phyloP scores from a whole-genome alignment of 1,284 basidiomycete species.

The Ceratobasidium sp. region DNA sequence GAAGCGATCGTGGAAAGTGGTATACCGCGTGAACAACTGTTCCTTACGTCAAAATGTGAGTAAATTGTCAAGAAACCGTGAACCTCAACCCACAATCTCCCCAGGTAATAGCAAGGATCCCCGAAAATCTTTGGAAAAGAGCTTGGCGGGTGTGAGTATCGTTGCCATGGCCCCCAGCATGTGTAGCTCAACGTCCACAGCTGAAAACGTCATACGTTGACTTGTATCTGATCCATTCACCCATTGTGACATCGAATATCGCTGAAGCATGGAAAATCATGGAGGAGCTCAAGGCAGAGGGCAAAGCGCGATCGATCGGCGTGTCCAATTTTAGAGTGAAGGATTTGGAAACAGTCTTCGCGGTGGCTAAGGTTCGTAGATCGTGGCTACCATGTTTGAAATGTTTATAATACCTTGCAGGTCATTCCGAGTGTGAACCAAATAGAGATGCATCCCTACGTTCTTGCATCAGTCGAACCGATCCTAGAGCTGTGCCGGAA shows the following conservation, averaged over 20 bases:
- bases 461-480: slow-evolving; percentile 67
- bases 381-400: slow-evolving; percentile 53
- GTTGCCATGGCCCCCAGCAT: background rate
- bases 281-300: slow-evolving; percentile 58
- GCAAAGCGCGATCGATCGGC: slow-evolving; percentile 69
- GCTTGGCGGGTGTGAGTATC: slow-evolving; percentile 54
- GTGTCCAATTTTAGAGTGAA: slow-evolving; percentile 84
- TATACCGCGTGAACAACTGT: slow-evolving; percentile 36
- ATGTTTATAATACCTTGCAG: slow-evolving; percentile 58
- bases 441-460: slow-evolving; percentile 84
- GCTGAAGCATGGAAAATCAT: slow-evolving; percentile 58
- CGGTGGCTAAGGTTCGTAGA: slow-evolving; percentile 59
- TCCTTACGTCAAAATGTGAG: slow-evolving; percentile 43
- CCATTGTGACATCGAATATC: slow-evolving; percentile 50
- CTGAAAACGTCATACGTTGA: slow-evolving; percentile 55
- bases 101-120: slow-evolving; percentile 46
- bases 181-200: background rate
- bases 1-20: slow-evolving; percentile 48
- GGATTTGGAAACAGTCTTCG: slow-evolving; percentile 74
- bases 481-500: slow-evolving; percentile 66
- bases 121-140: slow-evolving; percentile 54
- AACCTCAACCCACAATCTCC: slow-evolving; percentile 12
- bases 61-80: background rate
- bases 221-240: slow-evolving; percentile 60
- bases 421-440: slow-evolving; percentile 83